Evolutionary conservation across 2,329 filamentous ascomycete species (phyloP).

Genomic region (Paraconiothyrium brasiliense): DNA sequence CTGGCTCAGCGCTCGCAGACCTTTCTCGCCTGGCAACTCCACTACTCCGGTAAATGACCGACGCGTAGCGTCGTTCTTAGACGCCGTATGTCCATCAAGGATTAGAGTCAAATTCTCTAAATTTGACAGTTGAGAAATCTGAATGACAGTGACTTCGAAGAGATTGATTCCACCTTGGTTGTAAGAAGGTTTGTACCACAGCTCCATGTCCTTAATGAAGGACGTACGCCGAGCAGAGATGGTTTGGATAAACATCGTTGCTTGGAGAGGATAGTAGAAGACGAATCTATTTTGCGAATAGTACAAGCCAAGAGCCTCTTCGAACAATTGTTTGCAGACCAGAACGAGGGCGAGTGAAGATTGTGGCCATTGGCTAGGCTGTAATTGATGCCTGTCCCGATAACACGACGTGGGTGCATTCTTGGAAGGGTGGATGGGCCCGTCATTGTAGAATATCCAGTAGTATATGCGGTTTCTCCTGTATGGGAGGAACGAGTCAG

Average conservation of each 20-base stretch:
- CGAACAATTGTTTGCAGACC: slow-evolving; percentile 34
- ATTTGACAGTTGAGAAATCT: slow-evolving; percentile 25
- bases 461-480: slow-evolving; percentile 32
- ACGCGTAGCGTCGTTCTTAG: neutral
- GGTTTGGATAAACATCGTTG: slow-evolving; percentile 27
- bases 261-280: slow-evolving; percentile 37
- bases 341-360: slow-evolving; percentile 32
- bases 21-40: neutral
- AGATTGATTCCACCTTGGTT: slow-evolving; percentile 28
- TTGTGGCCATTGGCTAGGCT: neutral
- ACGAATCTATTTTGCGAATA: slow-evolving; percentile 33
- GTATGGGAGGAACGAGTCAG: slow-evolving; percentile 31
- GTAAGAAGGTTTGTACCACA: slow-evolving; percentile 30
- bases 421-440: slow-evolving; percentile 29
- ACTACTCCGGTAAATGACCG: neutral
- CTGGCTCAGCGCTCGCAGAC: slow-evolving; percentile 1
- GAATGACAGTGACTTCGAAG: slow-evolving; percentile 26
- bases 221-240: slow-evolving; percentile 23
- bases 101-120: slow-evolving; percentile 29
- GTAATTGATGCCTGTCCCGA: neutral
- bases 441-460: slow-evolving; percentile 24
- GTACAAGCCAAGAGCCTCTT: slow-evolving; percentile 35
- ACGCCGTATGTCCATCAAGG: slow-evolving; percentile 12
- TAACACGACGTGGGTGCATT: slow-evolving; percentile 19
- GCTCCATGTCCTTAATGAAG: slow-evolving; percentile 30